Base-by-base conservation (phyloP, 2,329 filamentous ascomycete species). In the Fusarium tupiense region DNA sequence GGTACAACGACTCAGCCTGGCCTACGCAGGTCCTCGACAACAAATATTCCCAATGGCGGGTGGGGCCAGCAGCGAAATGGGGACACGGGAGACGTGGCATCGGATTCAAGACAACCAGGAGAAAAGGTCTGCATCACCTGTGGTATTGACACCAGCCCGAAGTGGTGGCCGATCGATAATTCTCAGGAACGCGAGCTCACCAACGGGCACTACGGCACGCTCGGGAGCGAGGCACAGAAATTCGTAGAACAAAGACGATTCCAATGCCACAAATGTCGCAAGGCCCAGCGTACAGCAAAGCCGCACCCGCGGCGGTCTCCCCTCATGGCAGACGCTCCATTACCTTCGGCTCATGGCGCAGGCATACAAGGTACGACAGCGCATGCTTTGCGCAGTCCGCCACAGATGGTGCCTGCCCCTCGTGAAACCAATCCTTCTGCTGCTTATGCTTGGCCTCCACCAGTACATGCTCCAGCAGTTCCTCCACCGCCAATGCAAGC, bases 231-330 rank as follows among this genome's bases (percentile, higher is more conserved):
- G 77, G 88, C 88, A 12, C 85, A 87, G 76, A 89, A 87, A 79
- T 91, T 90, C 77, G 84, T 90, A 49, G 87, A 88, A 61, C 89
- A 91, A 74, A 85, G 88, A 37, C 88, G 87, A 70, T 92, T 90
- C 73, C 92, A 94, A 81, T 95, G 93, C 77, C 93, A 95, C 82
- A 93, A 94, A 81, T 95, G 93, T 79, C 88, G 86, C 73, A 91
- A 89, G 79, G 80, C 82, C 37, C 87, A 87, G 65, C 86, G 85
- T 33, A 84, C 86, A 61, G 84, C 87, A 73, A 77, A 77, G 31
- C 71, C 80, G 17, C 78, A 80, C 24, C 65, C 74, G 47, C 71
- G 64, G 37, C 72, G 72, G 43, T 75, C 77, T 24, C 68, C 78
- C 46, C 47, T 73, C 10, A 33, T 70, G 26, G 61, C 73, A 37